A percentile compares a stretch with the other conserved stretches of the same genome.
phyloP scores from a whole-genome alignment of 2,329 filamentous ascomycete genomes.

The Amphichorda felina region DNA sequence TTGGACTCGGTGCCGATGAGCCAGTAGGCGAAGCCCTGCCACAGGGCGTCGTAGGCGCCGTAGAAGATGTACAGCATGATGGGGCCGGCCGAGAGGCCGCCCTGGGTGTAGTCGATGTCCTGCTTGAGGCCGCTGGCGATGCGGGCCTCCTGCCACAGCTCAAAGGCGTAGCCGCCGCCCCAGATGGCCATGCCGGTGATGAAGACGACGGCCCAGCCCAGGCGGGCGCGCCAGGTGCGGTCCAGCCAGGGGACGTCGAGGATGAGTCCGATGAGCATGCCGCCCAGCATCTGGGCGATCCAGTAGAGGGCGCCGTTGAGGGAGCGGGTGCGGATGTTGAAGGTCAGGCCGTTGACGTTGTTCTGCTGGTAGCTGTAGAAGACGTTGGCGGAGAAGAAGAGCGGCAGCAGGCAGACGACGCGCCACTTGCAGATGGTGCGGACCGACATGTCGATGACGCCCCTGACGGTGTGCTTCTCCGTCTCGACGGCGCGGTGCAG shows the following conservation, averaged over 20 bases:
- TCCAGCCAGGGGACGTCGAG: constrained; percentile 29
- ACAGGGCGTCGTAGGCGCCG: constrained; percentile 55
- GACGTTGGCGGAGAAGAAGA: constrained; percentile 43
- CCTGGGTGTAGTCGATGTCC: constrained; percentile 33
- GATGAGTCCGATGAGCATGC: constrained; percentile 30
- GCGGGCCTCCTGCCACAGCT: constrained; percentile 38
- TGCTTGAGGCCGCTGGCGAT: constrained; percentile 25
- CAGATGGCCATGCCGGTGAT: constrained; percentile 39
- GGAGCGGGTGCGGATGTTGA: constrained; percentile 42
- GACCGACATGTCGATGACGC: constrained; percentile 21
- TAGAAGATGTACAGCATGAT: constrained; percentile 64
- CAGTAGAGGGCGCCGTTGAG: constrained; percentile 43
- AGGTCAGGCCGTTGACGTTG: constrained; percentile 39
- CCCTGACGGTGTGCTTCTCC: constrained; percentile 23
- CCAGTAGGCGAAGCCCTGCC: constrained; percentile 57
- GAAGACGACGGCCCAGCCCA: constrained; percentile 33
- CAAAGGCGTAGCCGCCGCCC: constrained; percentile 54
- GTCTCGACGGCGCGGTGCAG: constrained; percentile 22
- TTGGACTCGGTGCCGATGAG: constrained; percentile 33
- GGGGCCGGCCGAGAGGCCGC: constrained; percentile 41
- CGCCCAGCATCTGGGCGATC: constrained; percentile 44
- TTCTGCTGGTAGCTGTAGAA: constrained; percentile 48
- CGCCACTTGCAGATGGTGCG: constrained; percentile 28
- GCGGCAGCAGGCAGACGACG: constrained; percentile 34
- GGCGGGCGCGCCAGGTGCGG: constrained; percentile 30